A percentile compares a stretch with the other conserved stretches of the same genome.
Evolutionary conservation across 2,329 filamentous ascomycete genomes (phyloP).

Genomic region (Metarhizium guizhouense): DNA sequence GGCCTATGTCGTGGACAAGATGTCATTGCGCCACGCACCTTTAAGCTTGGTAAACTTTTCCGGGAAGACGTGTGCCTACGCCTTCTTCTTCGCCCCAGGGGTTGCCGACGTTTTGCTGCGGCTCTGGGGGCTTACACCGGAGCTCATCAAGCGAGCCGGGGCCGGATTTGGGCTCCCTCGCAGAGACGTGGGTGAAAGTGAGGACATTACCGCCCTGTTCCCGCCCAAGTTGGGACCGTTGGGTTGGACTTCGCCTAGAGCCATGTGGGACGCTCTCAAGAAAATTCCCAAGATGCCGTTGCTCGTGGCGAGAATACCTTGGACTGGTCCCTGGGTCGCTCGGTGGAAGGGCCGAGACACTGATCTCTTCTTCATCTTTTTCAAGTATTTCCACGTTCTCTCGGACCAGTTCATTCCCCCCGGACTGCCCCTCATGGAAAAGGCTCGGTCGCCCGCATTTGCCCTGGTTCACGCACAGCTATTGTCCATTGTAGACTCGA

Average conservation of each 20-base stretch:
- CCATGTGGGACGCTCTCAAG: slow-evolving; percentile 48
- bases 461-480: slow-evolving; percentile 76
- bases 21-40: slow-evolving; percentile 65
- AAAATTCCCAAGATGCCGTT: slow-evolving; percentile 57
- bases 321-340: slow-evolving; percentile 77
- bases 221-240: slow-evolving; percentile 54
- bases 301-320: slow-evolving; percentile 63
- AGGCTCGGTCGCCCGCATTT: slow-evolving; percentile 63
- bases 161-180: slow-evolving; percentile 59
- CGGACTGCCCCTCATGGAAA: slow-evolving; percentile 42
- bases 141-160: slow-evolving; percentile 61
- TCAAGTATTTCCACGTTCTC: slow-evolving; percentile 78
- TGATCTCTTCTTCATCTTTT: slow-evolving; percentile 85
- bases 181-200: slow-evolving; percentile 45
- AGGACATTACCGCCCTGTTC: slow-evolving; percentile 60
- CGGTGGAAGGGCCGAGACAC: slow-evolving; percentile 83
- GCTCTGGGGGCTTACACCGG: slow-evolving; percentile 65
- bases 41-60: slow-evolving; percentile 71
- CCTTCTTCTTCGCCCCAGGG: slow-evolving; percentile 85
- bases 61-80: slow-evolving; percentile 84
- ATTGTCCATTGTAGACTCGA: slow-evolving; percentile 69
- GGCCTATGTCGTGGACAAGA: slow-evolving; percentile 78
- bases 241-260: slow-evolving; percentile 44
- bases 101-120: slow-evolving; percentile 76
- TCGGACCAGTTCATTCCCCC: slow-evolving; percentile 62